A percentile compares a stretch with the other conserved stretches of the same genome.
These are phyloP conservation scores for Crucihimalaya himalaica DNA, from an alignment of 345 rosid species.

Conservation along the genomic window DNA sequence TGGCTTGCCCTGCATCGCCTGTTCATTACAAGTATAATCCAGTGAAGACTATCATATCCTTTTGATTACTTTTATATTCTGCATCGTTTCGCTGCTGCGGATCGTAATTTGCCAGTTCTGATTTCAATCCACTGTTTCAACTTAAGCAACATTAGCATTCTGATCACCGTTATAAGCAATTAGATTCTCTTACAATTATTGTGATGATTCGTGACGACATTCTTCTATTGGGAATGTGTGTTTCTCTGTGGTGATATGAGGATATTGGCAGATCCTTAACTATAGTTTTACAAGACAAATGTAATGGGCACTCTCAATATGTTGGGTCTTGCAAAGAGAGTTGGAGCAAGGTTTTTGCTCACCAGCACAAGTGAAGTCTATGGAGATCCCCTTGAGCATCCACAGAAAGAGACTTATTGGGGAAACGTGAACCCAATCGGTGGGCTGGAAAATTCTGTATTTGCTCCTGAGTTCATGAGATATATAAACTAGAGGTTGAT, in stretches of 20 bases:
- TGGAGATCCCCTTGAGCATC: conserved; percentile 99
- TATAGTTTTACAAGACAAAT: conserved; percentile 76
- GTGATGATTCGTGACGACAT: conserved; percentile 52
- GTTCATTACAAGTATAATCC: conserved; percentile 97
- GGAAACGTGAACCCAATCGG: conserved; percentile 98
- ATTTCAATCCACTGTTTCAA: not conserved
- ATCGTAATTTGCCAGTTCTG: conserved; percentile 3
- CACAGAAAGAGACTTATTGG: conserved; percentile 98
- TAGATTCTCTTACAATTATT: not conserved
- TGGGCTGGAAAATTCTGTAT: conserved; percentile 27
- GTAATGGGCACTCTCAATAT: conserved; percentile 99
- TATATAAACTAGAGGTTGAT: not conserved
- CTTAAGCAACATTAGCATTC: not conserved
- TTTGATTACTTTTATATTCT: not conserved
- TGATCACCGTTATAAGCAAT: not conserved
- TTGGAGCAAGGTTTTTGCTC: conserved; percentile 92
- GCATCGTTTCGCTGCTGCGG: conserved; percentile 1
- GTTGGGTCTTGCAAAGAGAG: conserved; percentile 99
- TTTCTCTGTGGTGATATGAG: not conserved
- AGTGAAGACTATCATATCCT: conserved; percentile 98
- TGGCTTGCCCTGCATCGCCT: conserved; percentile 99
- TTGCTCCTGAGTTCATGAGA: conserved; percentile 1
- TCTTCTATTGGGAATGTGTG: not conserved
- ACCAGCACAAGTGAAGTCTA: conserved; percentile 99
- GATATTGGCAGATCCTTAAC: conserved; percentile 55